Evolutionary conservation across 768 basidiomycete genomes (phyloP).

Genomic region (Glaciozyma martinii): DNA sequence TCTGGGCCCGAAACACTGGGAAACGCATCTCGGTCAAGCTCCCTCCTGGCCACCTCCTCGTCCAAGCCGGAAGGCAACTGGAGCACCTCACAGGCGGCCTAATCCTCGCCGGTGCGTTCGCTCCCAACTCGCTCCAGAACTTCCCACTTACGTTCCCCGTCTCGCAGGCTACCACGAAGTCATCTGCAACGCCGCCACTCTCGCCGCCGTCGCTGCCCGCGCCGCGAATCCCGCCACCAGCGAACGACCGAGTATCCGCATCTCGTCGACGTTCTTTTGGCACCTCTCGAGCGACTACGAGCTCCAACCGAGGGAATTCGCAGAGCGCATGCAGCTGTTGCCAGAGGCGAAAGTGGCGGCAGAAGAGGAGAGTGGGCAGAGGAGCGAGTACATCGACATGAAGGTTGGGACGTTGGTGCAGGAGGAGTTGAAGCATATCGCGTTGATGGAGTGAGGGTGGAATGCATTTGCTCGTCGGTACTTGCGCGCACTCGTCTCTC

Average conservation of each 20-base stretch:
- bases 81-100: conserved; percentile 54
- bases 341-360: conserved; percentile 47
- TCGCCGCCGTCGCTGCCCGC: conserved; percentile 59
- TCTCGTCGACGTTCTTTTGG: conserved; percentile 95
- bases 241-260: conserved; percentile 80
- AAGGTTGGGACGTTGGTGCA: conserved; percentile 84
- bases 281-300: conserved; percentile 23
- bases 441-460: conserved; percentile 57
- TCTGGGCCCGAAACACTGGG: conserved; percentile 91
- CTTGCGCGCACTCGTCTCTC: no score
- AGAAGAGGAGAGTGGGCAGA: conserved; percentile 40
- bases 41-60: conserved; percentile 71
- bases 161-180: conserved; percentile 79
- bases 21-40: conserved; percentile 81
- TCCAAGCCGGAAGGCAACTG: conserved; percentile 92
- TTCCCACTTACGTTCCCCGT: background rate
- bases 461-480: no score
- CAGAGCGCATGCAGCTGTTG: conserved; percentile 53
- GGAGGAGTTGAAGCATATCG: conserved; percentile 65
- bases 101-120: conserved; percentile 56
- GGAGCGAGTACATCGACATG: conserved; percentile 46
- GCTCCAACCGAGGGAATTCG: conserved; percentile 70
- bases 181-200: conserved; percentile 70
- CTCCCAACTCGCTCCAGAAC: background rate
- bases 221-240: conserved; percentile 47